Evolutionary conservation across 768 basidiomycete genomes (phyloP).

Genomic region (Leccinum pellstonianum): DNA sequence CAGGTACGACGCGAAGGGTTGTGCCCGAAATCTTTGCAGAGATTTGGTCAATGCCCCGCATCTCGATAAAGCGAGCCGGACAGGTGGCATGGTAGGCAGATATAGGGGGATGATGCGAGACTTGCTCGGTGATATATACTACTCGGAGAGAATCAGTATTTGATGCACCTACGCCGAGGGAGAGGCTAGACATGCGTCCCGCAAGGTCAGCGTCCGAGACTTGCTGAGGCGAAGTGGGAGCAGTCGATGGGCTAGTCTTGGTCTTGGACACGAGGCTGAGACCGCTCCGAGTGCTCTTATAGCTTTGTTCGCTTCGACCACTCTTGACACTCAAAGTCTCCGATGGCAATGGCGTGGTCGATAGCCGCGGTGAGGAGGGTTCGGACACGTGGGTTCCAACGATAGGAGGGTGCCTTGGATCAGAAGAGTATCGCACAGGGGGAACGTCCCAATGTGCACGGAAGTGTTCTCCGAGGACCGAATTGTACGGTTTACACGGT

Average conservation of each 20-base stretch:
- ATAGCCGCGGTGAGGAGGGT: constrained; percentile 25
- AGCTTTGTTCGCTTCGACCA: constrained; percentile 50
- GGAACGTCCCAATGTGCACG: constrained; percentile 83
- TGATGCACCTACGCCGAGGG: constrained; percentile 41
- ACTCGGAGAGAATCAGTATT: constrained; percentile 53
- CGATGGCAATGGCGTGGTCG: constrained; percentile 22
- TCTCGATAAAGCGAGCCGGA: constrained; percentile 68
- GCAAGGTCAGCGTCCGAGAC: constrained; percentile 40
- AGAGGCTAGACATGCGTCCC: constrained; percentile 61
- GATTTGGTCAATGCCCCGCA: constrained; percentile 89
- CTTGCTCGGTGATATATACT: constrained; percentile 86
- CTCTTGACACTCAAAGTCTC: constrained; percentile 57
- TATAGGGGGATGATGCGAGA: constrained; percentile 96
- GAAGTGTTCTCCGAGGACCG: constrained; percentile 86
- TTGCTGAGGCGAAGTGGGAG: constrained; percentile 48
- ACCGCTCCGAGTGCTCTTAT: constrained; percentile 58
- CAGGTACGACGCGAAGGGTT: constrained; percentile 77
- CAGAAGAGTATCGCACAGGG: constrained; percentile 53
- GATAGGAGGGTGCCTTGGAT: constrained; percentile 46
- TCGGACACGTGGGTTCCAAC: constrained; percentile 40
- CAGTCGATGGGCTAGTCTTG: constrained; percentile 33
- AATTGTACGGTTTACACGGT: constrained; percentile 92
- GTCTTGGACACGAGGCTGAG: constrained; percentile 55
- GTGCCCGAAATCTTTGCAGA: constrained; percentile 90
- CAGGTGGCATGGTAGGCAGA: constrained; percentile 81